Base-by-base conservation (phyloP, 139 green algal genomes). In the Chlorella sp. region DNA sequence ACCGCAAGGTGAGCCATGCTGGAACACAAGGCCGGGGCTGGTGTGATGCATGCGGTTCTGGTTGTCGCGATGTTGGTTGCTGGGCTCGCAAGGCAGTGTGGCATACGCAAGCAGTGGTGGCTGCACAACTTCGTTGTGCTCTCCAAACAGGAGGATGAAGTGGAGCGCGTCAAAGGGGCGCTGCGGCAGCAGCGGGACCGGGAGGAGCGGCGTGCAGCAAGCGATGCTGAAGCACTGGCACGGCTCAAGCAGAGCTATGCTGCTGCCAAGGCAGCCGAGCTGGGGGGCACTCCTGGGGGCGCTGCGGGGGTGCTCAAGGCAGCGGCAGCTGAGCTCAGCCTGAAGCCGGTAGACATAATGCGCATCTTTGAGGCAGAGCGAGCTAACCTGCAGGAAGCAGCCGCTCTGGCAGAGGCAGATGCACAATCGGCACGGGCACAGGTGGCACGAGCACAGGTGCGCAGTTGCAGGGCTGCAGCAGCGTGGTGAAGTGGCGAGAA, bases 361-460 rank as follows among this genome's bases (percentile, higher is more conserved):
- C 81, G 81, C 5, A 26, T 86, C 34, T 86, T 80, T 80, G 81
- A 86, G 38, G 70, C 56, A 17, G 81, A 86, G 81, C 55, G 70
- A 23, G 56, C 56, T 2, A 67, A 80, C 56, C 36, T 86, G 81
- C 51, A 69, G 16, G 81, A 83, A 39, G 63, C 44, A 2, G 39
- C 39, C 20, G 57, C 60, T 2, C 64, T 41, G 28, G 84, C 63
- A 23, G 56, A 26, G 13, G 75, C 84, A 1, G 72, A 88, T 25
- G 60, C 25, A 21, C 23, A 23, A 0, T 67, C 44, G 1, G 47
- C 57, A 0, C 9, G 41, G 38, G 63, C 63, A 4, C 39, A 74
- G 41, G 63, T 83, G 39, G 63, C 44, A 28, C 38, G 44, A 1
- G 78, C 78, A 4, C 63, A 83, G 63, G 76, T 82, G 60, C 4